Conservation (phyloP, 2,329 filamentous ascomycete species). For the Cercospora brassicicola region DNA sequence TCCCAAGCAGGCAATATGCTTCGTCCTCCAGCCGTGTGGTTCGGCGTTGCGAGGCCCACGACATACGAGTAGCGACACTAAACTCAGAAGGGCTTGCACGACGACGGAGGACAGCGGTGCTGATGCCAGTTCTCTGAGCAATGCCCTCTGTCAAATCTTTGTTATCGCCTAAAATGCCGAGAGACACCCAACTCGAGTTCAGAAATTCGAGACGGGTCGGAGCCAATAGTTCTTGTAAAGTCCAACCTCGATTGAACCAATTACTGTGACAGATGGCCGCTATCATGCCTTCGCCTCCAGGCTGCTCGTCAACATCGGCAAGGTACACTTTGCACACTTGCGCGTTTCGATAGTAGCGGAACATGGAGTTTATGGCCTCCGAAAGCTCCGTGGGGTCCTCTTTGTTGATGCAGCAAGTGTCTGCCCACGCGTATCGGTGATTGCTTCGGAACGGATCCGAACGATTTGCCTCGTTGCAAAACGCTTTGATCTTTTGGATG, state of each 20-base stretch:
- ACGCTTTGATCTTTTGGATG: not conserved
- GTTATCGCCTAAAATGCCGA: not conserved
- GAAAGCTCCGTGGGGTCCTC: not conserved
- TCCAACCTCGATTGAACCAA: not conserved
- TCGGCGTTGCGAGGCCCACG: not conserved
- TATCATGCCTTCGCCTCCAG: not conserved
- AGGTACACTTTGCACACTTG: not conserved
- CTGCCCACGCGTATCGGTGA: not conserved
- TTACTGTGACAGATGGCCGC: not conserved
- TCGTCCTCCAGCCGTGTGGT: not conserved
- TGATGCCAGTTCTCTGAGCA: not conserved
- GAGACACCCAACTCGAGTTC: not conserved
- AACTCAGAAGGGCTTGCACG: not conserved
- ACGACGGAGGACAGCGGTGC: not conserved
- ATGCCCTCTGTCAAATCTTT: not conserved
- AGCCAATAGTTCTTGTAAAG: not conserved
- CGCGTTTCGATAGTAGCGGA: not conserved
- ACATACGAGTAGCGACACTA: not conserved
- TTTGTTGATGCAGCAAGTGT: not conserved
- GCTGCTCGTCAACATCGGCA: not conserved
- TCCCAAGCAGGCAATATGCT: not conserved
- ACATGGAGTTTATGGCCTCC: not conserved
- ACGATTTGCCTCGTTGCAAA: not conserved
- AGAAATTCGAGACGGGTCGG: not conserved
- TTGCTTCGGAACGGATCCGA: not conserved